A percentile compares a stretch with the other conserved stretches of the same genome.
phyloP scores from a whole-genome alignment of 73 alveolate genomes.

The Tetrahymena elliotti region DNA sequence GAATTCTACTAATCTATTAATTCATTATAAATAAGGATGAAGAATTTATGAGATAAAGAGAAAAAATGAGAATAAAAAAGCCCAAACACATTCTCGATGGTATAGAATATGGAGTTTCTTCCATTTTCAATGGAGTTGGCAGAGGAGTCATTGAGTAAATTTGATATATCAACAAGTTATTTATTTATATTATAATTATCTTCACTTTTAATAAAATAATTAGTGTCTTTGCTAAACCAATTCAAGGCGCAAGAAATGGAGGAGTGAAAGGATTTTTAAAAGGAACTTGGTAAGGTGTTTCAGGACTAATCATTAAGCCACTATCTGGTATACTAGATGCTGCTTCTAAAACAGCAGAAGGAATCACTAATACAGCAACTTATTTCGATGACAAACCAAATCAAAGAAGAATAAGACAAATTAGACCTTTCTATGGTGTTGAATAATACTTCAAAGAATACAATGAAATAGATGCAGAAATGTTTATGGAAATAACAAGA shows the following conservation, averaged over 20 bases:
- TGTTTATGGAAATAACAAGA: neutral
- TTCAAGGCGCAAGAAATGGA: conserved; percentile 61
- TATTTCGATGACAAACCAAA: conserved; percentile 66
- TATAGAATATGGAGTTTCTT: conserved; percentile 75
- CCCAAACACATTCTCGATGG: conserved; percentile 93
- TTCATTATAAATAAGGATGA: conserved; percentile 66
- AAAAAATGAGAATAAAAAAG: conserved; percentile 61
- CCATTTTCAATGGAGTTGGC: conserved; percentile 46
- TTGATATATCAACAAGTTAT: neutral
- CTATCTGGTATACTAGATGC: conserved; percentile 81
- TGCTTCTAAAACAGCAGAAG: conserved; percentile 96
- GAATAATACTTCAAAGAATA: conserved; percentile 36
- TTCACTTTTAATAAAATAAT: neutral
- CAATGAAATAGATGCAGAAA: conserved; percentile 48
- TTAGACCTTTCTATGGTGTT: conserved; percentile 90
- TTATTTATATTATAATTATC: neutral
- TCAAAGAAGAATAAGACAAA: conserved; percentile 80
- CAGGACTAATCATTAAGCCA: conserved; percentile 77
- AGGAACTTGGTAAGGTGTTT: conserved; percentile 73
- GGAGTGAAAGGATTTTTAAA: conserved; percentile 59
- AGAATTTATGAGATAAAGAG: conserved; percentile 37
- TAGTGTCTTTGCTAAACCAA: conserved; percentile 70
- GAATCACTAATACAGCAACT: conserved; percentile 89
- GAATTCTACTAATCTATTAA: neutral
- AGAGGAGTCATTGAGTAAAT: conserved; percentile 40